Percentiles rank a stretch among this genome's conserved stretches.
Evolutionary conservation across 2,329 filamentous ascomycete genomes (phyloP).

Genomic region (Fusarium pilosicola): DNA sequence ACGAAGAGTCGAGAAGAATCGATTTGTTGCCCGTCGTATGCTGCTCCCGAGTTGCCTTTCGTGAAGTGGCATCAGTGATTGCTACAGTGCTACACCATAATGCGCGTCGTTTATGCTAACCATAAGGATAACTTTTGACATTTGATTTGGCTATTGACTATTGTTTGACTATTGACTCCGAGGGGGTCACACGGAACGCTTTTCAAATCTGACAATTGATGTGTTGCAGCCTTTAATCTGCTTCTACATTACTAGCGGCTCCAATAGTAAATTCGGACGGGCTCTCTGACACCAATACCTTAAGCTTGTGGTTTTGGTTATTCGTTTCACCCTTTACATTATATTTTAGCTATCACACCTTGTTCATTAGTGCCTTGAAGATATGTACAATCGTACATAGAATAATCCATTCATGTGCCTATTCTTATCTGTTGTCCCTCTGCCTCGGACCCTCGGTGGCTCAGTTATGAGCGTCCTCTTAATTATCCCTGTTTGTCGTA

Average conservation of each 20-base stretch:
- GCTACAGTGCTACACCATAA: background rate
- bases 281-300: constrained; percentile 68
- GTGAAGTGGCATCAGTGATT: constrained; percentile 38
- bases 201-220: constrained; percentile 60
- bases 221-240: constrained; percentile 65
- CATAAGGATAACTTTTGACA: background rate
- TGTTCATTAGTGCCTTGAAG: background rate
- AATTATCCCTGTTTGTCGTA: background rate
- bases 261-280: constrained; percentile 64
- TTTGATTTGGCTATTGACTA: background rate
- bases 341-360: background rate
- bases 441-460: background rate
- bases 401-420: background rate
- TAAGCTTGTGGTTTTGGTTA: constrained; percentile 60
- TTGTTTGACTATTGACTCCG: too few relatives aligned
- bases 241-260: constrained; percentile 63
- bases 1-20: constrained; percentile 44
- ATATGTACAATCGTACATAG: too few relatives aligned
- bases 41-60: constrained; percentile 20
- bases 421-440: background rate
- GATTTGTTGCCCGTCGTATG: constrained; percentile 40
- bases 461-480: background rate
- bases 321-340: constrained; percentile 74
- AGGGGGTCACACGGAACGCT: constrained; percentile 42
- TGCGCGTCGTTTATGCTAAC: constrained; percentile 17